Evolutionary conservation across 441 rosid species (phyloP).

Genomic region (Rhodomyrtus psidioides): DNA sequence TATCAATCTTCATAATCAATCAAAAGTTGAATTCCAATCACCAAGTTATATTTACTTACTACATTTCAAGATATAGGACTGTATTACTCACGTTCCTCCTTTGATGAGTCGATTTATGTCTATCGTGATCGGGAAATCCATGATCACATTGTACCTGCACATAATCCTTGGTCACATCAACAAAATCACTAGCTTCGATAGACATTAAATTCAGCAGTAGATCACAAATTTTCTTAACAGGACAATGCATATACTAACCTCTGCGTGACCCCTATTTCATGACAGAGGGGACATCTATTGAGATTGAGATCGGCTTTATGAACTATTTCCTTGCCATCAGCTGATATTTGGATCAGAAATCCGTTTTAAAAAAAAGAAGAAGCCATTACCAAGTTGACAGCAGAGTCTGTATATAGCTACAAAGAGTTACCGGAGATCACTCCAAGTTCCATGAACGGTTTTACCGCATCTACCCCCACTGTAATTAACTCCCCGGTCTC

Average conservation of each 20-base stretch:
- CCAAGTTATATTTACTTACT: background rate
- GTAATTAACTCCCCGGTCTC: constrained; percentile 35
- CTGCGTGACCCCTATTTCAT: constrained; percentile 19
- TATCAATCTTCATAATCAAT: constrained; percentile 15
- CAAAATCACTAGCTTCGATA: background rate
- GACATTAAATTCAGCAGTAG: background rate
- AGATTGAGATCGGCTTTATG: constrained; percentile 20
- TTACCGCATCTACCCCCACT: constrained; percentile 26
- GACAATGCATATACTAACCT: background rate
- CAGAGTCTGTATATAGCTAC: background rate
- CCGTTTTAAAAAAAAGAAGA: background rate
- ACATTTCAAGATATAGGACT: background rate
- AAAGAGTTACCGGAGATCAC: constrained; percentile 33
- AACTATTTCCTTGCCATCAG: constrained; percentile 16
- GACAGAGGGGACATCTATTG: constrained; percentile 9
- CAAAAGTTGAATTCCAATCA: background rate
- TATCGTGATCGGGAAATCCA: constrained; percentile 37
- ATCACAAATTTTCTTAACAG: background rate
- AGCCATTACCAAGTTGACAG: background rate
- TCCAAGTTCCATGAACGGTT: constrained; percentile 46
- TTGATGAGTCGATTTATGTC: constrained; percentile 29
- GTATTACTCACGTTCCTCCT: constrained; percentile 43
- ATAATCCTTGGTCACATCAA: background rate
- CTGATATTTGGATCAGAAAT: constrained; percentile 3
- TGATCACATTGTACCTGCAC: constrained; percentile 38